Conservation (phyloP, 2,329 filamentous ascomycete species). For the Lanzia echinophila region DNA sequence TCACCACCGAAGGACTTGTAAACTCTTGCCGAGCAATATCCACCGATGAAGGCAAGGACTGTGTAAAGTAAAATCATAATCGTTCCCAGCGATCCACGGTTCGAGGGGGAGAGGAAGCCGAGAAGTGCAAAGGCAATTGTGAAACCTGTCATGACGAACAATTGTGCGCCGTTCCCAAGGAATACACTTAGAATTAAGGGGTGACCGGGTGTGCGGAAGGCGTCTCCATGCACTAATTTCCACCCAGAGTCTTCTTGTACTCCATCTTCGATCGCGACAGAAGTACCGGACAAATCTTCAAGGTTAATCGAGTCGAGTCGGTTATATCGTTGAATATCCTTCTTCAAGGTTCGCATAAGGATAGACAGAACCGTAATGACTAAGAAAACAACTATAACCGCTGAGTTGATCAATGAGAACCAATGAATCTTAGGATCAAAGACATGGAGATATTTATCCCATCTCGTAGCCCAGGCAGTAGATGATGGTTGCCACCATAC, state of each 20-base stretch:
- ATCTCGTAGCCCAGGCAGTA: conserved; percentile 91
- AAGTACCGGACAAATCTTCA: conserved; percentile 78
- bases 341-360: conserved; percentile 76
- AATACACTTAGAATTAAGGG: conserved; percentile 81
- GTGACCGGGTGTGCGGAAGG: conserved; percentile 81
- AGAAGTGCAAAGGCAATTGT: conserved; percentile 91
- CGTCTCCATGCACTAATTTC: conserved; percentile 97
- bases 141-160: conserved; percentile 95
- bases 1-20: conserved; percentile 95
- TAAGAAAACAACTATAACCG: conserved; percentile 88
- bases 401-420: conserved; percentile 96
- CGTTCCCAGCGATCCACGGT: conserved; percentile 87
- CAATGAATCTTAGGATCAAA: conserved; percentile 98
- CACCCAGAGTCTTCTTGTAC: conserved; percentile 97
- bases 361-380: conserved; percentile 91
- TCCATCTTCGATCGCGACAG: conserved; percentile 73
- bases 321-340: conserved; percentile 96
- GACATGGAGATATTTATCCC: conserved; percentile 98
- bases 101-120: conserved; percentile 91
- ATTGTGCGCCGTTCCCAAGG: conserved; percentile 86
- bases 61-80: conserved; percentile 93
- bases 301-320: conserved; percentile 84
- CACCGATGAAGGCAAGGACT: conserved; percentile 83
- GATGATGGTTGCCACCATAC: conserved; percentile 79
- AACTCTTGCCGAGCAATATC: conserved; percentile 80